A percentile compares a stretch with the other conserved stretches of the same genome.
These are phyloP conservation scores for Xylaria sp. DNA, from an alignment of 2,329 filamentous ascomycete species.

Conservation along the genomic window DNA sequence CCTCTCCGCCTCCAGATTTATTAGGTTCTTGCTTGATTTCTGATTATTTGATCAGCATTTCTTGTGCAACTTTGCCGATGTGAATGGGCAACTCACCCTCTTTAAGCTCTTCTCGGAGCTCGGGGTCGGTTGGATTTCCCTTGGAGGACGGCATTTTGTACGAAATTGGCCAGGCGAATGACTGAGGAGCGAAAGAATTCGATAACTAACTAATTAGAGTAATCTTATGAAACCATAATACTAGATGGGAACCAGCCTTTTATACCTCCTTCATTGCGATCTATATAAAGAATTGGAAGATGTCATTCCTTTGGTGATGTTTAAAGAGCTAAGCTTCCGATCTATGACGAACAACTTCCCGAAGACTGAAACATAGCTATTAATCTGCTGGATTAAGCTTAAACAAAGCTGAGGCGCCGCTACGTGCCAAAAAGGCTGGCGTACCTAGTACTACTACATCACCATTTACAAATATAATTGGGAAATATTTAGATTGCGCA, in stretches of 20 bases:
- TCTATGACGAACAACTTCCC: conserved; percentile 27
- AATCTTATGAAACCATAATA: not conserved
- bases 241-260: not conserved
- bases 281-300: not conserved
- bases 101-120: conserved; percentile 55
- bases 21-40: conserved; percentile 57
- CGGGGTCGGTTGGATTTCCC: conserved; percentile 55
- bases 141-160: conserved; percentile 54
- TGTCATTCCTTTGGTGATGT: not conserved
- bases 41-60: conserved; percentile 34
- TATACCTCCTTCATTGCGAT: not conserved
- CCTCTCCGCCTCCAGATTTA: conserved; percentile 55
- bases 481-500: no score
- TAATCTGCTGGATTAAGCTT: no score
- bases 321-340: conserved; percentile 5
- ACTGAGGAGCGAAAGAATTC: not conserved
- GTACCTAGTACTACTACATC: no score
- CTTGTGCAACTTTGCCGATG: not conserved
- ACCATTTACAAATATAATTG: no score
- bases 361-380: no score
- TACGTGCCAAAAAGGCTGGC: no score
- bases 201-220: not conserved
- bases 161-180: not conserved
- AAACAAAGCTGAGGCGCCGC: no score
- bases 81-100: conserved; percentile 46